Evolutionary conservation across 2,329 filamentous ascomycete genomes (phyloP).

Genomic region (Colletotrichum destructivum): DNA sequence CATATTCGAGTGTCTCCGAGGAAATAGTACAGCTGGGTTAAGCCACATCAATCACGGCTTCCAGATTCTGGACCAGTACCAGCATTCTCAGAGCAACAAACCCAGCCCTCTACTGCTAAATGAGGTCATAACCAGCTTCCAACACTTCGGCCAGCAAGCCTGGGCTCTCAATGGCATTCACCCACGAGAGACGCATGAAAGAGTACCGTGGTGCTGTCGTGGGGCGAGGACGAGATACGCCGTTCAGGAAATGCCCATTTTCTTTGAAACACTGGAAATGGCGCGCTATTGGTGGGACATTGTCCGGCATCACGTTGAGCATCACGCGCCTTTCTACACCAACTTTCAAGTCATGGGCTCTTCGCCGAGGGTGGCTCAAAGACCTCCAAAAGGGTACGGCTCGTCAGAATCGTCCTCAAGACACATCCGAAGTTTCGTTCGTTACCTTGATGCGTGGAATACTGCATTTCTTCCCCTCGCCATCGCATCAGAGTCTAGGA

Average conservation of each 20-base stretch:
- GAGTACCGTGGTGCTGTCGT: conserved; percentile 34
- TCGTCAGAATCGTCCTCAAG: background rate
- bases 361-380: background rate
- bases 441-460: conserved; percentile 14
- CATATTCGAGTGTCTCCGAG: conserved; percentile 57
- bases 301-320: conserved; percentile 20
- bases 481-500: background rate
- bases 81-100: background rate
- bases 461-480: conserved; percentile 17
- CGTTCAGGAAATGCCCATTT: conserved; percentile 29
- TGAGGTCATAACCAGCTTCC: conserved; percentile 17
- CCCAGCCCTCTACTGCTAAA: background rate
- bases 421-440: background rate
- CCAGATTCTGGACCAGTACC: conserved; percentile 15
- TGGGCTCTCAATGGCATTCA: conserved; percentile 20
- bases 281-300: conserved; percentile 29
- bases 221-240: conserved; percentile 19
- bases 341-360: conserved; percentile 24
- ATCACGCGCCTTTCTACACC: conserved; percentile 17
- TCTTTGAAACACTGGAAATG: conserved; percentile 17
- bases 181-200: background rate
- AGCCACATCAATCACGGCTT: conserved; percentile 57
- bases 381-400: background rate
- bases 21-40: conserved; percentile 56
- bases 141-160: conserved; percentile 4